Evolutionary conservation across 23 red algal genomes (phyloP).

Genomic region (Cyanidioschyzon merolae): DNA sequence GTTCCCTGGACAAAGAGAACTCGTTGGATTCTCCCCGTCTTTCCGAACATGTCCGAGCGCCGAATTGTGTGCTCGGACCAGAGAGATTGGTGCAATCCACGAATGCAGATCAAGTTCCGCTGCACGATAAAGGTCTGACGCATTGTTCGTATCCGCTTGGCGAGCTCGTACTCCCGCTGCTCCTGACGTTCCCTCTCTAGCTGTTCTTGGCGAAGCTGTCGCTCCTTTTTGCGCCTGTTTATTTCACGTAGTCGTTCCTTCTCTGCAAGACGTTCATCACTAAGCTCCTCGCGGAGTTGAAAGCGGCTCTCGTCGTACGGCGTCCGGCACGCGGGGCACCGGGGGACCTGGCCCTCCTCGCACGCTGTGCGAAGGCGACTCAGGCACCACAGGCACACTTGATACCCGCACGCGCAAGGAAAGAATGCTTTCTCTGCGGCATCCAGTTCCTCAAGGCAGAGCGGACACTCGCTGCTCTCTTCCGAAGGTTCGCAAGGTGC

Average conservation of each 20-base stretch:
- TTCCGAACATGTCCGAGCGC: slow-evolving; percentile 77
- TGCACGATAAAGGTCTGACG: slow-evolving; percentile 66
- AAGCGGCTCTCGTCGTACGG: slow-evolving; percentile 93
- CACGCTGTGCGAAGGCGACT: slow-evolving; percentile 44
- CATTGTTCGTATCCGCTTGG: slow-evolving; percentile 51
- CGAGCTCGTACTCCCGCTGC: slow-evolving; percentile 31
- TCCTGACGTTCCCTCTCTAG: slow-evolving; percentile 50
- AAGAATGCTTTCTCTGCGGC: slow-evolving; percentile 62
- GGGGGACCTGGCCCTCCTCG: neutral
- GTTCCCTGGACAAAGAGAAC: slow-evolving; percentile 68
- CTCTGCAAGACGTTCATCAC: slow-evolving; percentile 44
- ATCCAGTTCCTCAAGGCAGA: slow-evolving; percentile 93
- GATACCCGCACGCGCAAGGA: slow-evolving; percentile 76
- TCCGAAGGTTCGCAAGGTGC: too few relatives aligned
- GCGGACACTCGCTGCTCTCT: slow-evolving; percentile 34
- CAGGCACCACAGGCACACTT: slow-evolving; percentile 84
- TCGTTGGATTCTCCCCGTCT: slow-evolving; percentile 58
- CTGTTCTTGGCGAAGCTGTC: slow-evolving; percentile 35
- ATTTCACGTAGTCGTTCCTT: slow-evolving; percentile 50
- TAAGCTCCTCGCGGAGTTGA: slow-evolving; percentile 40
- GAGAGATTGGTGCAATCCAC: slow-evolving; percentile 48
- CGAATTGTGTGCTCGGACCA: slow-evolving; percentile 57
- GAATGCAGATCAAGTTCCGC: slow-evolving; percentile 70
- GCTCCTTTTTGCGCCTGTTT: slow-evolving; percentile 58
- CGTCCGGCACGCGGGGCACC: slow-evolving; percentile 91